phyloP scores from a whole-genome alignment of 305 asterid genomes.

The Fraxinus sp. region DNA sequence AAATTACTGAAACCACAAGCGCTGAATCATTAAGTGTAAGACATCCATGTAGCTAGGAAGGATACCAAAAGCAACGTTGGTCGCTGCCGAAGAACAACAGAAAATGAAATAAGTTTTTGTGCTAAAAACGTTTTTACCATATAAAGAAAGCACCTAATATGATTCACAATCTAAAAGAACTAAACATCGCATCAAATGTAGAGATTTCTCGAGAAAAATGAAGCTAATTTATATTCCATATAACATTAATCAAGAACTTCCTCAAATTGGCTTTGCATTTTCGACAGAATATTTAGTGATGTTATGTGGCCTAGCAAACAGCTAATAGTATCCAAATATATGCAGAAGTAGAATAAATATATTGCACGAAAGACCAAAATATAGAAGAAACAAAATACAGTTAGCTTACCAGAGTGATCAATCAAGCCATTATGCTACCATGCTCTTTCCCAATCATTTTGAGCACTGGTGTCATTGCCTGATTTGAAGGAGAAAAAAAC shows the following conservation, averaged over 20 bases:
- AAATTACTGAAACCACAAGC: too few relatives aligned
- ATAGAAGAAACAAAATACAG: slow-evolving; percentile 11
- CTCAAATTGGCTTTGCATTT: neutral
- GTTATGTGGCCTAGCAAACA: neutral
- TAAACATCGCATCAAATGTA: neutral
- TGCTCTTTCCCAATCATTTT: slow-evolving; percentile 68
- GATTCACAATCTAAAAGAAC: neutral
- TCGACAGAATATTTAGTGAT: neutral
- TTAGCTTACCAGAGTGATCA: slow-evolving; percentile 43
- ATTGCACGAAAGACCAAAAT: neutral
- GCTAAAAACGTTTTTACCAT: neutral
- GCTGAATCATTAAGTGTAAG: neutral
- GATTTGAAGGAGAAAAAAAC: slow-evolving; percentile 18
- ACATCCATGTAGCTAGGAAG: neutral
- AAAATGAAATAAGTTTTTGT: neutral
- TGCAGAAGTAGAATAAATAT: neutral
- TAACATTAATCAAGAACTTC: neutral
- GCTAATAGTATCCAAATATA: neutral
- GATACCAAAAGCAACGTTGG: neutral
- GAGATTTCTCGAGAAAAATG: neutral
- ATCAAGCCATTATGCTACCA: slow-evolving; percentile 72
- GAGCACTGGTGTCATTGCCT: slow-evolving; percentile 56
- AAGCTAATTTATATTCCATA: neutral
- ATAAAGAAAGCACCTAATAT: neutral
- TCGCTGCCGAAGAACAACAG: neutral